Conservation (phyloP, 2,329 filamentous ascomycete genomes). For the Fusarium sublunatum region DNA sequence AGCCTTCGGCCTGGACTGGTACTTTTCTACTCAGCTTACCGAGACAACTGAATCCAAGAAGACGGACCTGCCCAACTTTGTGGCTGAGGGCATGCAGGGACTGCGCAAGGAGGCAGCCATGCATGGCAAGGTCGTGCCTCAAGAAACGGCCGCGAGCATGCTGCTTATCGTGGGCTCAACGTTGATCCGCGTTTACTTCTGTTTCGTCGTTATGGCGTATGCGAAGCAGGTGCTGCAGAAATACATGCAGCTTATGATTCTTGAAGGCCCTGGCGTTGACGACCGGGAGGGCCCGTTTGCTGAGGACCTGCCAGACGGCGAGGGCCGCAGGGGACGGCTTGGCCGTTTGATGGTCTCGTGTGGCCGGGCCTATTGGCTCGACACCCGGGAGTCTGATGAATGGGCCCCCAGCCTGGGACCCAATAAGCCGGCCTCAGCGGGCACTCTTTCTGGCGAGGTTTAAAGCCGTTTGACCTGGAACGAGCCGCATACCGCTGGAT, state of each 20-base stretch:
- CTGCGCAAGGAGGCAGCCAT: slow-evolving; percentile 50
- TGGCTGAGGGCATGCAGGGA: slow-evolving; percentile 50
- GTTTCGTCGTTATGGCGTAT: slow-evolving; percentile 84
- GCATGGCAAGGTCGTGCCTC: slow-evolving; percentile 57
- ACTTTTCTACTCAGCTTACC: slow-evolving; percentile 71
- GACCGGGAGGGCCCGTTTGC: slow-evolving; percentile 75
- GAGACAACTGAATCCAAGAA: slow-evolving; percentile 49
- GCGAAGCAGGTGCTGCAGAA: slow-evolving; percentile 80
- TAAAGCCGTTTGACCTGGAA: slow-evolving; percentile 33
- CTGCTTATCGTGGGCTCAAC: slow-evolving; percentile 79
- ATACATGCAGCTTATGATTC: slow-evolving; percentile 61
- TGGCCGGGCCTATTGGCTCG: slow-evolving; percentile 84
- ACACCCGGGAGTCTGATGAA: slow-evolving; percentile 71
- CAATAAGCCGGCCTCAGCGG: slow-evolving; percentile 65
- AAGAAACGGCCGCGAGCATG: slow-evolving; percentile 78
- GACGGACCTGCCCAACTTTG: slow-evolving; percentile 43
- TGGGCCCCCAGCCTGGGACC: slow-evolving; percentile 73
- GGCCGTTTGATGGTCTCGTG: slow-evolving; percentile 83
- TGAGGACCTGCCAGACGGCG: slow-evolving; percentile 74
- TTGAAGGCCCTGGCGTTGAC: slow-evolving; percentile 61
- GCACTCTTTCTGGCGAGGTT: slow-evolving; percentile 51
- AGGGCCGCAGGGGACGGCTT: slow-evolving; percentile 81
- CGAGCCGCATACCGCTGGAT: slow-evolving; percentile 16
- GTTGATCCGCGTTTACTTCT: slow-evolving; percentile 83
- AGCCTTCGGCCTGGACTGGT: slow-evolving; percentile 87